Evolutionary conservation across 1,284 basidiomycete genomes (phyloP).

Genomic region (Leccinum fuscescens): DNA sequence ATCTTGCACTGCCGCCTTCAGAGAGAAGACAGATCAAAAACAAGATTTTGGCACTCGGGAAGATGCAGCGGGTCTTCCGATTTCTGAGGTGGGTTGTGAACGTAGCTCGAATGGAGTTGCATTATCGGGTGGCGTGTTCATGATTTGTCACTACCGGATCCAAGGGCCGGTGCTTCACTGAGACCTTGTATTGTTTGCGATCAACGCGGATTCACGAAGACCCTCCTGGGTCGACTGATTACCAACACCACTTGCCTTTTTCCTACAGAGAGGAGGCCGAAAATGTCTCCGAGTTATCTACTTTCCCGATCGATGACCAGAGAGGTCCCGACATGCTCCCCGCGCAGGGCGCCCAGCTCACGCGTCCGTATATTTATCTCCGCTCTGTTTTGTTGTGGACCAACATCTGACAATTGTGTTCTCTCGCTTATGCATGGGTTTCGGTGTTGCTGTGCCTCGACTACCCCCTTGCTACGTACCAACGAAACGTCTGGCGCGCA

Average conservation of each 20-base stretch:
- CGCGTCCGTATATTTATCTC: slow-evolving; percentile 58
- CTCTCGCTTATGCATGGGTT: not conserved
- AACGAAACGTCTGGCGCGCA: not conserved
- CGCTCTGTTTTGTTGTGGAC: not conserved
- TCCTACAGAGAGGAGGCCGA: slow-evolving; percentile 85
- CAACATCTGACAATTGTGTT: not conserved
- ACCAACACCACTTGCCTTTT: not conserved
- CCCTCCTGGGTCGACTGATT: not conserved
- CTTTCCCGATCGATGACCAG: slow-evolving; percentile 46
- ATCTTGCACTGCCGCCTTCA: slow-evolving; percentile 39
- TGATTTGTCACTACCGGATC: not conserved
- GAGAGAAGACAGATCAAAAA: slow-evolving; percentile 46
- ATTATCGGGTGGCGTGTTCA: not conserved
- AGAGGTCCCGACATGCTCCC: slow-evolving; percentile 51
- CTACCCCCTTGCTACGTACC: too few species aligned
- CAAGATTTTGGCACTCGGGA: slow-evolving; percentile 91
- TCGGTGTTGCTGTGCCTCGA: not conserved
- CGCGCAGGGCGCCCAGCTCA: slow-evolving; percentile 66
- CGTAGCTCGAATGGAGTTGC: not conserved
- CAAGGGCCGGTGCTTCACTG: not conserved
- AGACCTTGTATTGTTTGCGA: not conserved
- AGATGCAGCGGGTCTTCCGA: slow-evolving; percentile 90
- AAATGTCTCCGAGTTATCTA: slow-evolving; percentile 85
- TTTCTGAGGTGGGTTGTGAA: slow-evolving; percentile 67
- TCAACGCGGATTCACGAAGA: not conserved